Conservation (phyloP, 371 early-diverging fungal species). For the Parasitella parasitica region DNA sequence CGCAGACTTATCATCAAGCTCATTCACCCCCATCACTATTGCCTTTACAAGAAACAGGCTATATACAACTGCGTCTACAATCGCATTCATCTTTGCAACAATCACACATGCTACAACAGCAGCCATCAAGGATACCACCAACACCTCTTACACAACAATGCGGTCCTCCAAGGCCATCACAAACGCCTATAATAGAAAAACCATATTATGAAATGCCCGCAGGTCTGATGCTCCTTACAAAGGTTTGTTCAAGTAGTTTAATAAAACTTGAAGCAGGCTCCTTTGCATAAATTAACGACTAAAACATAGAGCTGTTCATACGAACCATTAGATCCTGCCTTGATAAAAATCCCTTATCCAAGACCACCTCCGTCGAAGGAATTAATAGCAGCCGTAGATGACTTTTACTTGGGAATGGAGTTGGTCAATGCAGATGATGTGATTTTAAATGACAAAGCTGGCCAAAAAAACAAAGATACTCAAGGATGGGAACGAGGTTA, state of each 20-base stretch:
- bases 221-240: conserved; percentile 52
- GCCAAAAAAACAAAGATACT: conserved; percentile 27
- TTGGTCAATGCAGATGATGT: conserved; percentile 19
- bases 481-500: conserved; percentile 65
- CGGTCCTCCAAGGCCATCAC: not conserved
- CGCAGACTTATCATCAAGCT: too few species aligned
- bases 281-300: not conserved
- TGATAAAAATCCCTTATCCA: conserved; percentile 32
- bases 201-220: conserved; percentile 59
- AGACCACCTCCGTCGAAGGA: conserved; percentile 26
- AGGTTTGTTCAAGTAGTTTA: conserved; percentile 30
- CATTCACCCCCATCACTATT: not conserved
- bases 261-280: not conserved
- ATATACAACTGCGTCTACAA: too few species aligned
- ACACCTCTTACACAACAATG: not conserved
- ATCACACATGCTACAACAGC: too few species aligned
- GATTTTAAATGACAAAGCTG: conserved; percentile 24
- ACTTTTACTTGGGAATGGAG: conserved; percentile 50
- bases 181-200: conserved; percentile 9
- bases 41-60: not conserved
- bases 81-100: too few species aligned
- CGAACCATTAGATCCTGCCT: conserved; percentile 42
- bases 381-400: conserved; percentile 35
- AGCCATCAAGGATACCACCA: too few species aligned
- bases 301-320: conserved; percentile 33